These are phyloP conservation scores for Candida nitratophila DNA, from an alignment of 805 yeast genomes.

Conservation along the genomic window DNA sequence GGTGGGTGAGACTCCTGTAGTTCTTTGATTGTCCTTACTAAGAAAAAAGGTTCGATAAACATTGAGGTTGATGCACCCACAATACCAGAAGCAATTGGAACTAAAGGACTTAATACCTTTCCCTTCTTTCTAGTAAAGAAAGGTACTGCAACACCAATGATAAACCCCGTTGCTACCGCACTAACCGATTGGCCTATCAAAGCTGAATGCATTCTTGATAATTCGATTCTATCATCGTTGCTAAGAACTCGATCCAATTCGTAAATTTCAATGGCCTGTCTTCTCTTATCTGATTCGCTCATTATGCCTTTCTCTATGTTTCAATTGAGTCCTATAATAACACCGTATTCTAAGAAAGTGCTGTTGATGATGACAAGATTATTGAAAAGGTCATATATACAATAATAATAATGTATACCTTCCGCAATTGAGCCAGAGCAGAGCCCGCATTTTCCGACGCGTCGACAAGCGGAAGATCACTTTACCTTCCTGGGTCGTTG, in stretches of 20 bases:
- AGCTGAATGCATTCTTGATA: conserved; percentile 31
- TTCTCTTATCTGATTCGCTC: too few species aligned
- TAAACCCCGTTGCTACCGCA: conserved; percentile 35
- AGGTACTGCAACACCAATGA: conserved; percentile 36
- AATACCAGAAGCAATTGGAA: conserved; percentile 26
- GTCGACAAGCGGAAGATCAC: too few species aligned
- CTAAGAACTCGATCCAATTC: conserved; percentile 39
- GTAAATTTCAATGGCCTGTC: conserved; percentile 36
- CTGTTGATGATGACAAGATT: too few species aligned
- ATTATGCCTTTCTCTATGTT: too few species aligned
- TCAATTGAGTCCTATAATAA: too few species aligned
- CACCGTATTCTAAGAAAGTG: too few species aligned
- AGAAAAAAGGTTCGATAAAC: conserved; percentile 24
- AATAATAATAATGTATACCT: too few species aligned
- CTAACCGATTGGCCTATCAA: conserved; percentile 28
- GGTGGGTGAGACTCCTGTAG: conserved; percentile 6
- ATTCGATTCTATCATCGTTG: conserved; percentile 32
- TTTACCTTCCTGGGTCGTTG: too few species aligned
- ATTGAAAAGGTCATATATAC: too few species aligned
- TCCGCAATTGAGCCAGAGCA: too few species aligned
- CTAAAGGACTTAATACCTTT: conserved; percentile 30
- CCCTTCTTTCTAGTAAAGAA: conserved; percentile 30
- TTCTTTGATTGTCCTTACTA: conserved; percentile 17
- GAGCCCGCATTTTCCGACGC: too few species aligned
- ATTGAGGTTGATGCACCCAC: conserved; percentile 25